Percentiles rank a stretch among this genome's conserved stretches.
Evolutionary conservation across 768 basidiomycete genomes (phyloP).

Genomic region (Exidia glandulosa): DNA sequence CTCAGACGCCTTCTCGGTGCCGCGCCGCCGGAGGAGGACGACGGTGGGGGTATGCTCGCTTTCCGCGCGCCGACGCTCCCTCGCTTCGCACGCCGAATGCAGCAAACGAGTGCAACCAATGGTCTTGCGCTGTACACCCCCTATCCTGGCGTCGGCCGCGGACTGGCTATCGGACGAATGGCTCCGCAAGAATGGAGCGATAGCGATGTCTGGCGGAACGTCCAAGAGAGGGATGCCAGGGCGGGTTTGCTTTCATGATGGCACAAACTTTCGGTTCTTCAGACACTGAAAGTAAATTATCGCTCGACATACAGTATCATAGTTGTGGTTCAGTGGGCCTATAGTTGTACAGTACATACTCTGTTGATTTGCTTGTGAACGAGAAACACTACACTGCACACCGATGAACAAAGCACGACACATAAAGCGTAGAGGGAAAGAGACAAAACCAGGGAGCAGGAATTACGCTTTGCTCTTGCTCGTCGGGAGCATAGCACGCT

Average conservation of each 20-base stretch:
- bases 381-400: too few relatives aligned
- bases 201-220: neutral
- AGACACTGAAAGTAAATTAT: too few relatives aligned
- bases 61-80: neutral
- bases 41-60: neutral
- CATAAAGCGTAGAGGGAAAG: too few relatives aligned
- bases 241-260: neutral
- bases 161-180: neutral
- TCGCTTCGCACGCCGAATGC: neutral
- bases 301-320: too few relatives aligned
- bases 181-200: neutral
- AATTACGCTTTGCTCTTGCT: neutral
- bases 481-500: neutral
- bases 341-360: too few relatives aligned
- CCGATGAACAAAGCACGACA: too few relatives aligned
- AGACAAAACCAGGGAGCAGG: neutral
- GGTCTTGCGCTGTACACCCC: neutral
- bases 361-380: too few relatives aligned
- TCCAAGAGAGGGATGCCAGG: neutral
- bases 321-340: too few relatives aligned
- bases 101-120: neutral
- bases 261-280: neutral
- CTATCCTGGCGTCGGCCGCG: neutral
- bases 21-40: neutral
- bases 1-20: conserved; percentile 57